Evolutionary conservation across 306 rosid species (phyloP).

Genomic region (Cyclanthera cordifolia): DNA sequence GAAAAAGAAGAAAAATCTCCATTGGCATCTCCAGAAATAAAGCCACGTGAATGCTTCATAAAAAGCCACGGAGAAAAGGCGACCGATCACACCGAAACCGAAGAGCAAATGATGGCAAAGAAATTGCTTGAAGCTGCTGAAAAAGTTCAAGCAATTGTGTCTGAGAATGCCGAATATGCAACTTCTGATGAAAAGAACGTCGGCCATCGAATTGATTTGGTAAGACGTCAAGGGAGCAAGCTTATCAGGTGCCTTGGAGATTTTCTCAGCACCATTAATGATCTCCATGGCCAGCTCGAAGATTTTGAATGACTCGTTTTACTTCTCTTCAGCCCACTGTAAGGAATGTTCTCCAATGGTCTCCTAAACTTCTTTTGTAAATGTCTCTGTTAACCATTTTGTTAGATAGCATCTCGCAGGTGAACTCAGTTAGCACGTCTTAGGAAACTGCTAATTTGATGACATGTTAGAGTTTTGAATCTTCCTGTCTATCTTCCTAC

Average conservation of each 20-base stretch:
- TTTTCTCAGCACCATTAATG: conserved; percentile 29
- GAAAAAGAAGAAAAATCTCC: background rate
- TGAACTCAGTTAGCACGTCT: background rate
- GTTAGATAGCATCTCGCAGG: background rate
- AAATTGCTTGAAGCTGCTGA: conserved; percentile 30
- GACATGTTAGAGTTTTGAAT: background rate
- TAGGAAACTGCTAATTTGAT: conserved; percentile 6
- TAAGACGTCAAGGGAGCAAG: conserved; percentile 30
- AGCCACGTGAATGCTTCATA: background rate
- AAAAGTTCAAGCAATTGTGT: conserved; percentile 25
- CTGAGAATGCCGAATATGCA: conserved; percentile 19
- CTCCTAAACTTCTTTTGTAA: background rate
- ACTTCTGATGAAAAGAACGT: conserved; percentile 9
- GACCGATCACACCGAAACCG: background rate
- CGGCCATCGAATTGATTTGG: conserved; percentile 13
- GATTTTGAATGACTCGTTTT: conserved; percentile 14
- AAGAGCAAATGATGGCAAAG: conserved; percentile 22
- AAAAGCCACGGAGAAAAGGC: conserved; percentile 7
- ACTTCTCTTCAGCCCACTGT: background rate
- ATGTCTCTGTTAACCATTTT: background rate
- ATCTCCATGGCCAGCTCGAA: conserved; percentile 18
- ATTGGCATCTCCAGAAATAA: background rate
- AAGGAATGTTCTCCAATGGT: background rate
- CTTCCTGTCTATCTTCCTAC: background rate
- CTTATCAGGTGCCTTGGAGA: conserved; percentile 33